phyloP scores from a whole-genome alignment of 2,329 filamentous ascomycete species.

The Orbilia quercus region DNA sequence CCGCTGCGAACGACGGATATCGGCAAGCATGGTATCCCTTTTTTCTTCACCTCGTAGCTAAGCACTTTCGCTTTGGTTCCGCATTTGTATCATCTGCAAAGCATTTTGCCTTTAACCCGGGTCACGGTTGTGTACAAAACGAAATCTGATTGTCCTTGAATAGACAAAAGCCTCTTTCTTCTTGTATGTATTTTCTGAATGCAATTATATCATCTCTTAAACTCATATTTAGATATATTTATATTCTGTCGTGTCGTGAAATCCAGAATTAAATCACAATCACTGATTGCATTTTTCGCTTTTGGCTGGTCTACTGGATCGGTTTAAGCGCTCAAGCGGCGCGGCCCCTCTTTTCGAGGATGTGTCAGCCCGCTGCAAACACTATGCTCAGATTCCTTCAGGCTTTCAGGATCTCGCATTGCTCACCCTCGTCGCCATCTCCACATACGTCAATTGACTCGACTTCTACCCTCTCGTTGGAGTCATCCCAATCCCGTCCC shows the following conservation, averaged over 20 bases:
- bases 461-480: constrained; percentile 1
- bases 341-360: constrained; percentile 35
- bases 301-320: not conserved
- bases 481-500: constrained; percentile 27
- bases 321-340: not conserved
- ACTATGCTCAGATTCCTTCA: not conserved
- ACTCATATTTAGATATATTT: not conserved
- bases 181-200: constrained; percentile 29
- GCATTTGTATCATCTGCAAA: constrained; percentile 11
- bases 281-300: too few species aligned
- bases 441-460: constrained; percentile 19
- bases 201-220: not conserved
- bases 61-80: not conserved
- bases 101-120: constrained; percentile 21
- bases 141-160: constrained; percentile 22
- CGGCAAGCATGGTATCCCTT: constrained; percentile 6
- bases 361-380: constrained; percentile 39
- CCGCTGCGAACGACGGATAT: constrained; percentile 11
- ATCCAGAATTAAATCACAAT: too few species aligned
- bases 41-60: not conserved
- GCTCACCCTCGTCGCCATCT: constrained; percentile 23
- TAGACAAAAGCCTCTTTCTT: constrained; percentile 34
- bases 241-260: too few species aligned
- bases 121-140: constrained; percentile 36
- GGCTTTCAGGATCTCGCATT: constrained; percentile 27